Percentiles rank a stretch among this genome's conserved stretches.
Evolutionary conservation across 2,329 filamentous ascomycete species (phyloP).

Genomic region (Fusarium equiseti): DNA sequence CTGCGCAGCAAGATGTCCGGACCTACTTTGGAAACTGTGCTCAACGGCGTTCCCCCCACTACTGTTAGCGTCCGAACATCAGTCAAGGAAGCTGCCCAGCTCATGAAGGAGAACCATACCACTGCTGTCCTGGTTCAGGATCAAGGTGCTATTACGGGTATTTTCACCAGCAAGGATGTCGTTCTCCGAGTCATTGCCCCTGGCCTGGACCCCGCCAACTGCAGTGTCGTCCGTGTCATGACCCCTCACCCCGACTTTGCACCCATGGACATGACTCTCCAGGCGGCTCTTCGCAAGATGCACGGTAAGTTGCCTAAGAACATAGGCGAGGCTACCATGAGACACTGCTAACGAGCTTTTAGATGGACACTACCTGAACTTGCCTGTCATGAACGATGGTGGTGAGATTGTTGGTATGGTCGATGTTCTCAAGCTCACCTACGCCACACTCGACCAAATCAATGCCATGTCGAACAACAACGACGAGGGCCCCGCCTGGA

Average conservation of each 20-base stretch:
- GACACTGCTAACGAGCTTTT: conserved; percentile 33
- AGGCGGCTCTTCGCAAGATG: conserved; percentile 98
- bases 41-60: conserved; percentile 90
- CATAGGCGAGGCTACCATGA: not conserved
- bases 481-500: conserved; percentile 97
- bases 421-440: conserved; percentile 97
- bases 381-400: conserved; percentile 97
- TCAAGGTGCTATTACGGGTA: conserved; percentile 96
- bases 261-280: conserved; percentile 98
- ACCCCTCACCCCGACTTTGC: conserved; percentile 99
- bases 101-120: conserved; percentile 99
- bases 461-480: conserved; percentile 87
- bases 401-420: conserved; percentile 99
- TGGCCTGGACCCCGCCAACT: conserved; percentile 91
- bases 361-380: conserved; percentile 98
- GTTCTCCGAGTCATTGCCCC: conserved; percentile 97
- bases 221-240: conserved; percentile 99
- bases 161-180: conserved; percentile 99
- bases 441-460: conserved; percentile 96
- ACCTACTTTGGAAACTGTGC: conserved; percentile 91
- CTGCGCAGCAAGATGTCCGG: conserved; percentile 97
- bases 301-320: conserved; percentile 74
- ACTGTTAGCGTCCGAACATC: conserved; percentile 97
- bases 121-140: conserved; percentile 97
- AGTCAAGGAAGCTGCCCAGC: conserved; percentile 91